Conservation (phyloP, 2,329 filamentous ascomycete genomes). For the Microdochium paspali region DNA sequence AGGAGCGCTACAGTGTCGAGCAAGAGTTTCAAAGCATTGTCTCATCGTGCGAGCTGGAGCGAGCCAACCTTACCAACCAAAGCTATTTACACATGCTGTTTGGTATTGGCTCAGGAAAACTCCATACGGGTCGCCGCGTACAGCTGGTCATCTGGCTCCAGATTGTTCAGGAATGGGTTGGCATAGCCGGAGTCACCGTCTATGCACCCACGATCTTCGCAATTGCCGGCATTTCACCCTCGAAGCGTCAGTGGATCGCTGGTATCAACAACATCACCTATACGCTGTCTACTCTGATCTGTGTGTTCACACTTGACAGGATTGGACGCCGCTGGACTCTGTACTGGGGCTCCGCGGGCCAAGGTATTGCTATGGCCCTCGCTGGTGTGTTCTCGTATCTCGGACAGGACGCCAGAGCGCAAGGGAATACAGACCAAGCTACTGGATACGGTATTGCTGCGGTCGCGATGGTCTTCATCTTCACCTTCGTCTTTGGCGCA, state of each 20-base stretch:
- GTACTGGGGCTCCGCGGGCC: conserved; percentile 57
- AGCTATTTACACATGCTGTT: conserved; percentile 60
- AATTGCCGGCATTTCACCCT: conserved; percentile 46
- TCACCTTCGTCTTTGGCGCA: conserved; percentile 54
- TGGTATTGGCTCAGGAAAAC: conserved; percentile 52
- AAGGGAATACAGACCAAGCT: conserved; percentile 32
- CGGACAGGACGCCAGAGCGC: conserved; percentile 35
- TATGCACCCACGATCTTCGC: conserved; percentile 51
- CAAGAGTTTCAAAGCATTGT: conserved; percentile 61
- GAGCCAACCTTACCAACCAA: conserved; percentile 45
- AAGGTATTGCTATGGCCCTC: conserved; percentile 59
- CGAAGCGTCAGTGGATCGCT: conserved; percentile 54
- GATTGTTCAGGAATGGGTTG: conserved; percentile 62
- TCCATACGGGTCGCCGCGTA: conserved; percentile 58
- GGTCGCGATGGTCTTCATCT: conserved; percentile 62
- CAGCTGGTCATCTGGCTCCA: conserved; percentile 65
- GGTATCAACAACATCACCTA: conserved; percentile 42
- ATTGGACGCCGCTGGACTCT: conserved; percentile 62
- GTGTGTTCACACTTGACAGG: conserved; percentile 59
- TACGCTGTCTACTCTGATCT: conserved; percentile 57
- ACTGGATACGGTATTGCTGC: conserved; percentile 52
- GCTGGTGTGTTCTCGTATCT: conserved; percentile 53
- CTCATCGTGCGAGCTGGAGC: conserved; percentile 52
- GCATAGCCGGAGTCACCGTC: conserved; percentile 60
- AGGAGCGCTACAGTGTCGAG: conserved; percentile 43